These are phyloP conservation scores for Colletotrichum sidae DNA, from an alignment of 2,329 filamentous ascomycete genomes.

Conservation along the genomic window DNA sequence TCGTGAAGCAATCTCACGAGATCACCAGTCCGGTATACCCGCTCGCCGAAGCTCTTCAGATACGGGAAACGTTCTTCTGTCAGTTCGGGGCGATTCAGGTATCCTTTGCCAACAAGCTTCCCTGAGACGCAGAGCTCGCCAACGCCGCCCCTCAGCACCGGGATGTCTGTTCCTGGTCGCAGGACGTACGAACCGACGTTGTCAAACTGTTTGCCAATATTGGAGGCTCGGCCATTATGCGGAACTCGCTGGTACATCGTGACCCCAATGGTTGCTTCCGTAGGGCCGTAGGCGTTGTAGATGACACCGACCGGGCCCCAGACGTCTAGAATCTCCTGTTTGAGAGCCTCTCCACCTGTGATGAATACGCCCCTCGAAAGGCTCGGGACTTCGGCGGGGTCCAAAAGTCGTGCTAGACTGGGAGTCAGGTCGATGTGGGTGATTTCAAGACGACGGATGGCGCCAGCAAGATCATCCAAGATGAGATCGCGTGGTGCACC, in stretches of 20 bases:
- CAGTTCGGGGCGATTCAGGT: constrained; percentile 83
- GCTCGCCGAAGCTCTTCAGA: constrained; percentile 65
- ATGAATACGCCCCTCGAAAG: constrained; percentile 90
- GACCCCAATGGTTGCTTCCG: constrained; percentile 91
- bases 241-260: constrained; percentile 91
- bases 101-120: constrained; percentile 88
- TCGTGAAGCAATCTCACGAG: constrained; percentile 85
- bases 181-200: constrained; percentile 90
- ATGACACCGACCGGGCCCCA: constrained; percentile 87
- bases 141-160: constrained; percentile 81
- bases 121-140: constrained; percentile 92
- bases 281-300: constrained; percentile 93
- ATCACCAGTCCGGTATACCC: constrained; percentile 89
- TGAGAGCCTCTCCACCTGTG: constrained; percentile 88
- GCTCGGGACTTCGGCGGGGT: constrained; percentile 83
- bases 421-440: constrained; percentile 95
- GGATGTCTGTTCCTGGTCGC: constrained; percentile 73
- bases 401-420: constrained; percentile 82
- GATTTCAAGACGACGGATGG: constrained; percentile 78
- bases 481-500: constrained; percentile 86
- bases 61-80: constrained; percentile 81
- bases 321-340: constrained; percentile 86
- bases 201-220: constrained; percentile 87
- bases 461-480: constrained; percentile 81
- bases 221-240: constrained; percentile 81